Base-by-base conservation (phyloP, 306 rosid species). In the Alnus rubra region DNA sequence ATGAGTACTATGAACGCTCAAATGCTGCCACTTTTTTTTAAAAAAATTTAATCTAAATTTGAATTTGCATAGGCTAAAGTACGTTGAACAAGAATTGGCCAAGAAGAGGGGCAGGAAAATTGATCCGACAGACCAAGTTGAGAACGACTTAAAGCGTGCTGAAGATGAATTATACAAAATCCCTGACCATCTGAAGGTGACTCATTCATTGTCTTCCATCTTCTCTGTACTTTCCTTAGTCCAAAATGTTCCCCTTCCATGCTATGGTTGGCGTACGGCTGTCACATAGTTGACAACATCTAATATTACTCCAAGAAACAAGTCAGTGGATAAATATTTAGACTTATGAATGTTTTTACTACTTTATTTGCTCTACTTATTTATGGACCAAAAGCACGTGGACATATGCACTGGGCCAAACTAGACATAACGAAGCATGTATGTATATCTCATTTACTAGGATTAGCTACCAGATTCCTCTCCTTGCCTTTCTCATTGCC, bases 151-250 rank as follows among this genome's bases (percentile, higher is more conserved):
- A 73, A 93, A 93, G 79, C 93, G 90, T 72, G 99, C 96, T 10
- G 98, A 95, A 85, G 99, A 95, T 78, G 98, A 95, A 77, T 71
- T 95, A 8, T 95, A 91, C 82, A 95, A 91, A 85, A 91, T 95
- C 78, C 98, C 99, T 62, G 99, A 95, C 76, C 98, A 95, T 91
- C 97, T 95, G 68, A 95, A 95, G 87, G 99, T 95, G 74, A 82
- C 88, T 82, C 42, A 65, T 35, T 78, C 8, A 23, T 39, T 58
- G 9, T 79, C 28, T 16, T 73, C n/a, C 28, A 8, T 53, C 67
- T 81, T 68, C 6, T 75, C 50, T 42, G 1, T 81, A 75, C 72
- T 69, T 59, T 35, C 23, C 64, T 64, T 56, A 33, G 6, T 76
- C 65, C 8, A 2, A 59, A 59, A 8, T n/a, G 7, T 23, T 3